Base-by-base conservation (phyloP, 1,284 basidiomycete species). In the Tylopilus orsonianus region DNA sequence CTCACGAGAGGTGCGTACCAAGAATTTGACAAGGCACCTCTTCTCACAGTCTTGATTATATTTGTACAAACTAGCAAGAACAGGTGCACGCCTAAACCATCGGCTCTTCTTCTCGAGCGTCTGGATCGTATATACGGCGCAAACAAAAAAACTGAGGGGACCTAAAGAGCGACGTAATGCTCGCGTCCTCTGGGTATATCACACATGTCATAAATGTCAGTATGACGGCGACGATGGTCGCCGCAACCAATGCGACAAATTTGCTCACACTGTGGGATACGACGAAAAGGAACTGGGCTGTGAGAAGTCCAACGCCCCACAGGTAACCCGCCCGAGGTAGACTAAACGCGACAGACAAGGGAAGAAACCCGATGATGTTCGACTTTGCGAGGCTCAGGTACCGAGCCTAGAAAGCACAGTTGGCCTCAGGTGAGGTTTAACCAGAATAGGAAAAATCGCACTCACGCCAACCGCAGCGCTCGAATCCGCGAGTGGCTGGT, bases 241-340 rank as follows among this genome's bases (percentile, higher is more conserved):
- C 52, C 0, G 46, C 43, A 1, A 44, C 13, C 33, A 65, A 24
- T 4, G 56, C 64, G 2, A 48, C 46, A 1, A 59, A 3, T 39
- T 18, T 50, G 41, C 27, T 46, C 36, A 54, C 40, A 14, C 35
- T 54, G 32, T 48, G 54, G 1, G 52, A 56, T 1, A 50, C 47
- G 1, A 64, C 38, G 7, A 65, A 48, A 3, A 69, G 22, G 22
- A 63, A 48, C 29, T 66, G 65, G 10, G 44, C 49, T 0, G 44
- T 46, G 26, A 66, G 50, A 10, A 65, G 24, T 5, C 53, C 46
- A 0, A 70, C 14, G 9, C 57, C 50, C 67, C 65, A 66, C 6
- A 69, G 20, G 38, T 53, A 66, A 18, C 52, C 35, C 2, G 57
- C 66, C 39, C 53, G 55, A 4, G 65, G 67, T 1, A 66, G 50